Conservation (phyloP, 2,329 filamentous ascomycete species). For the Phaeosphaeria sp. region DNA sequence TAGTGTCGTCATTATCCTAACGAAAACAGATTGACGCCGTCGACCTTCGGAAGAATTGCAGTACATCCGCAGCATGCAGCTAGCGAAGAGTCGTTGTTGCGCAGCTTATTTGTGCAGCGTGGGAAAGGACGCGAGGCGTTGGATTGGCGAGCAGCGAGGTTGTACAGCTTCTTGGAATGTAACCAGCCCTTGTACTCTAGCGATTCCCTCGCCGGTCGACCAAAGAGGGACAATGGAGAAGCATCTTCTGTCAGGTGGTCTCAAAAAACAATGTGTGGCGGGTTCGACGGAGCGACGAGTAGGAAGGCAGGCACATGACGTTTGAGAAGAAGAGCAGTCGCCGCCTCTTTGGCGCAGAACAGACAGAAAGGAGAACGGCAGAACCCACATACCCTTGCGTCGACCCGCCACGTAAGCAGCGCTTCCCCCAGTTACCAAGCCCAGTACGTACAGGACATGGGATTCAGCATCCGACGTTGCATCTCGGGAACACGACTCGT, state of each 20-base stretch:
- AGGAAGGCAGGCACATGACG: conserved; percentile 3
- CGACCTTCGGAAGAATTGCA: conserved; percentile 34
- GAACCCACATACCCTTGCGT: conserved; percentile 11
- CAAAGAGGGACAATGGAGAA: conserved; percentile 22
- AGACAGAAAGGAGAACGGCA: background rate
- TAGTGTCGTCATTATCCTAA: conserved; percentile 18
- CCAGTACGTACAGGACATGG: conserved; percentile 6
- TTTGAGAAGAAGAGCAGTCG: conserved; percentile 16
- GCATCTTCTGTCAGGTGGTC: conserved; percentile 15
- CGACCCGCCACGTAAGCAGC: conserved; percentile 10
- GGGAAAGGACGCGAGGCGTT: conserved; percentile 24
- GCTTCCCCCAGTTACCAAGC: conserved; percentile 10
- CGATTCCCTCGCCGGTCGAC: conserved; percentile 17
- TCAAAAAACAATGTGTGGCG: conserved; percentile 13
- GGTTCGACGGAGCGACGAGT: conserved; percentile 1
- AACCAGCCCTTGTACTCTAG: conserved; percentile 30
- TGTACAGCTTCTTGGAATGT: conserved; percentile 42
- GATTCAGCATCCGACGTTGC: conserved; percentile 27
- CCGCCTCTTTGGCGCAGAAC: conserved; percentile 5
- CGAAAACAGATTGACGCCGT: conserved; percentile 24
- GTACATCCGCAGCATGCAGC: conserved; percentile 35
- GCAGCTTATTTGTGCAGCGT: conserved; percentile 35
- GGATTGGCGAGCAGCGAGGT: conserved; percentile 27
- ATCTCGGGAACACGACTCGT: conserved; percentile 23
- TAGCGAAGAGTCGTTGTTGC: conserved; percentile 39